Evolutionary conservation across 352 stramenopile genomes (phyloP).

Genomic region (Phytophthora multivora): DNA sequence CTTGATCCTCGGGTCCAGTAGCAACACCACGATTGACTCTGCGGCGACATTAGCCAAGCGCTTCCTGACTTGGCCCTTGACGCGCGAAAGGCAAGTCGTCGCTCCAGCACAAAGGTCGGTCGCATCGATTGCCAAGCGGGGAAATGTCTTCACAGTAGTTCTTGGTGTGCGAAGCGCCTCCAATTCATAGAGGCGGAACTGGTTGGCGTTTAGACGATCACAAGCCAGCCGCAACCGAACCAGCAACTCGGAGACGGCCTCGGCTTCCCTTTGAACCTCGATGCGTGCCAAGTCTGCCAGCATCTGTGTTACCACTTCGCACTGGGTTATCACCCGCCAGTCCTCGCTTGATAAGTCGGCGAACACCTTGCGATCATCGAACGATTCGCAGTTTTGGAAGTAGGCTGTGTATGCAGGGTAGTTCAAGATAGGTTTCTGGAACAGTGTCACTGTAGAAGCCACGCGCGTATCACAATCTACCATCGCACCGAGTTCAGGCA

Average conservation of each 20-base stretch:
- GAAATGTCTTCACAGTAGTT: not conserved
- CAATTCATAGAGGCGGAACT: constrained; percentile 1
- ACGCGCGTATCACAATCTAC: constrained; percentile 19
- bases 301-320: constrained; percentile 1
- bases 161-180: not conserved
- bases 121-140: not conserved
- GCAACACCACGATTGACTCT: not conserved
- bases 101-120: not conserved
- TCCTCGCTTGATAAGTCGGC: not conserved
- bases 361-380: constrained; percentile 3
- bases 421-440: constrained; percentile 8
- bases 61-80: constrained; percentile 1
- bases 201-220: not conserved
- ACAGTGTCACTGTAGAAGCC: constrained; percentile 8
- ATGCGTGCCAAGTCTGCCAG: constrained; percentile 1
- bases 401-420: constrained; percentile 4
- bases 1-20: constrained; percentile 7
- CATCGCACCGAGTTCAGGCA: not conserved
- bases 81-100: not conserved
- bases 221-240: not conserved
- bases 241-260: constrained; percentile 8
- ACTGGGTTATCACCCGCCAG: constrained; percentile 8
- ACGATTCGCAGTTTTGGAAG: constrained; percentile 7
- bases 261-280: constrained; percentile 4
- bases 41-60: not conserved